These are phyloP conservation scores for Dispira parvispora DNA, from an alignment of 192 early-diverging fungal genomes.

Conservation along the genomic window DNA sequence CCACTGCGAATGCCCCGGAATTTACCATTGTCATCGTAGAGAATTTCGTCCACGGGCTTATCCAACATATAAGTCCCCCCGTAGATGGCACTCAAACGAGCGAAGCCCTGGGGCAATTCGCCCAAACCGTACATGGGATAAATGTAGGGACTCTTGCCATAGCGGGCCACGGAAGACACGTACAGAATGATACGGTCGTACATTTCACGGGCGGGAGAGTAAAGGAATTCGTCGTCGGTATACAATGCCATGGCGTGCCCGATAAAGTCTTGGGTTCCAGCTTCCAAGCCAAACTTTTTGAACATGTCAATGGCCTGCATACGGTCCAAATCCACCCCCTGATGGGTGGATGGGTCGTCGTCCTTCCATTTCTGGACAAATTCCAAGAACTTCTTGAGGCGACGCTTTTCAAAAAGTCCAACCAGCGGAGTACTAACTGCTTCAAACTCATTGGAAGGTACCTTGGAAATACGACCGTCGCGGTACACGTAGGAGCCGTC, in stretches of 20 bases:
- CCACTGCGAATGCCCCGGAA: slow-evolving; percentile 84
- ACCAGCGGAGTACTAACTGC: slow-evolving; percentile 71
- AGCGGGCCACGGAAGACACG: slow-evolving; percentile 75
- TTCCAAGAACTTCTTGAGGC: slow-evolving; percentile 88
- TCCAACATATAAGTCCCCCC: slow-evolving; percentile 99
- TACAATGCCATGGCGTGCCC: slow-evolving; percentile 96
- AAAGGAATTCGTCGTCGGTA: slow-evolving; percentile 70
- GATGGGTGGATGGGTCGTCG: slow-evolving; percentile 64
- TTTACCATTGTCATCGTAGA: slow-evolving; percentile 63
- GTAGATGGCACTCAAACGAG: slow-evolving; percentile 91
- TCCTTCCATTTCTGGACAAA: slow-evolving; percentile 84
- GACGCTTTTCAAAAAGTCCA: slow-evolving; percentile 88
- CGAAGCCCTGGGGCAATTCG: slow-evolving; percentile 96
- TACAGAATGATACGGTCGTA: slow-evolving; percentile 86
- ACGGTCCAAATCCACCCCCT: slow-evolving; percentile 63
- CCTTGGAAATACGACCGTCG: slow-evolving; percentile 84
- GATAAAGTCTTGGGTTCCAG: slow-evolving; percentile 92
- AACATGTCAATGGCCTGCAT: slow-evolving; percentile 74
- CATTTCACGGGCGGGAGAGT: slow-evolving; percentile 61
- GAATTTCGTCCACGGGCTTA: slow-evolving; percentile 80
- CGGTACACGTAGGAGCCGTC: slow-evolving; percentile 84
- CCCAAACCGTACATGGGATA: slow-evolving; percentile 97
- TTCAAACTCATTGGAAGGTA: slow-evolving; percentile 80
- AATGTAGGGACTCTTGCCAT: slow-evolving; percentile 94
- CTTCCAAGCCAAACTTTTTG: slow-evolving; percentile 77